These are phyloP conservation scores for Alternaria gaisen DNA, from an alignment of 2,329 filamentous ascomycete species.

Conservation along the genomic window DNA sequence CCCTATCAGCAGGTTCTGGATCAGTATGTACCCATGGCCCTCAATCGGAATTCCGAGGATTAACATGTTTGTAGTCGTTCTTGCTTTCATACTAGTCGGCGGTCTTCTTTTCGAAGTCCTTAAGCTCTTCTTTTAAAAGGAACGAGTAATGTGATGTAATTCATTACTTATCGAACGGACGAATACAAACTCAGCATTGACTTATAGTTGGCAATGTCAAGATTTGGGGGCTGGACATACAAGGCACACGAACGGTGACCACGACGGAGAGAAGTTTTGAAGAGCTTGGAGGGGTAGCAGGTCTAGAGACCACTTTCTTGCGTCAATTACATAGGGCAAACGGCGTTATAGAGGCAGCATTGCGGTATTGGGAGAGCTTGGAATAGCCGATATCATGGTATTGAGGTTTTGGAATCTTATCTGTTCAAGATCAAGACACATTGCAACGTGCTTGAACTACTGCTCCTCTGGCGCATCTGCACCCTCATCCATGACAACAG, in stretches of 20 bases:
- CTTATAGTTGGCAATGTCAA: not conserved
- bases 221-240: fast-evolving
- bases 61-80: slow-evolving; percentile 57
- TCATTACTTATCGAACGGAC: not conserved
- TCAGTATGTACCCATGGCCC: slow-evolving; percentile 60
- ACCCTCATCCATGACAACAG: slow-evolving; percentile 45
- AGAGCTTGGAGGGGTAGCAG: not conserved
- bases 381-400: slow-evolving; percentile 3
- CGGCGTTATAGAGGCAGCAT: slow-evolving; percentile 8
- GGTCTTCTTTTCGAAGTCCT: slow-evolving; percentile 67
- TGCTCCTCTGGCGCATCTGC: slow-evolving; percentile 19
- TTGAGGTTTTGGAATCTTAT: slow-evolving; percentile 5
- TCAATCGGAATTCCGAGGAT: not conserved
- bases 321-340: slow-evolving; percentile 8
- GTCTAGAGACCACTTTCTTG: slow-evolving; percentile 2
- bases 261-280: not conserved
- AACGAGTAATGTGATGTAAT: not conserved
- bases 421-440: not conserved
- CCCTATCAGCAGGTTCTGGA: slow-evolving; percentile 65
- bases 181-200: not conserved
- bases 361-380: slow-evolving; percentile 3
- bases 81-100: slow-evolving; percentile 70
- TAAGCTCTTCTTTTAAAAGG: slow-evolving; percentile 55
- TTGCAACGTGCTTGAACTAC: not conserved
- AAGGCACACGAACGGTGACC: not conserved